phyloP scores from a whole-genome alignment of 139 green algal species.

The Ettlia oleoabundans region DNA sequence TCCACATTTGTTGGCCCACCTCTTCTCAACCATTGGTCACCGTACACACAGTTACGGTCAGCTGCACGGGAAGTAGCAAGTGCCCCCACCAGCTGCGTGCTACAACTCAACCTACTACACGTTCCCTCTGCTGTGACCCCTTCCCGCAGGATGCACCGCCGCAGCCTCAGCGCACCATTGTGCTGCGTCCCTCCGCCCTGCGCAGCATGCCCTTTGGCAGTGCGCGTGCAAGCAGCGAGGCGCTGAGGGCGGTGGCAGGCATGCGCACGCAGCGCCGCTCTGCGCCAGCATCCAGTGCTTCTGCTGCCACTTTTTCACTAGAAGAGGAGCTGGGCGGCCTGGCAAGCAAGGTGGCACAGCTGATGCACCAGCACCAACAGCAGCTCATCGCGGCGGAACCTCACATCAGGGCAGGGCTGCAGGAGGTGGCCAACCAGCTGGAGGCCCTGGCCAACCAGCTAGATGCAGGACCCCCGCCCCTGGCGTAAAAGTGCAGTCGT shows the following conservation, averaged over 20 bases:
- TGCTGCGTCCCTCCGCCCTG: neutral
- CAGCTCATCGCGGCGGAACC: neutral
- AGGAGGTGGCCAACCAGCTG: constrained; percentile 20
- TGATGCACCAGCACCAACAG: neutral
- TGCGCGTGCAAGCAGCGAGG: neutral
- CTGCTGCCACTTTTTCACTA: neutral
- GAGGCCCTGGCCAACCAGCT: neutral
- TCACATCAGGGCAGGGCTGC: neutral
- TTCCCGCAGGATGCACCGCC: neutral
- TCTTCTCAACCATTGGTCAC: too few species aligned
- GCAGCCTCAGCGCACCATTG: too few species aligned
- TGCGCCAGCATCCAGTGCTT: neutral
- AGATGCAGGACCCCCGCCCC: neutral
- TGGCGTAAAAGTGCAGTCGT: neutral
- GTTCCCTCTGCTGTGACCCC: neutral
- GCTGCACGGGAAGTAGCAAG: too few species aligned
- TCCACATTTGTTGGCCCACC: too few species aligned
- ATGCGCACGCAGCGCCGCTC: neutral
- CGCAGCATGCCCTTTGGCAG: neutral
- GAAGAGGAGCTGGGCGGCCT: neutral
- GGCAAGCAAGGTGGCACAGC: neutral
- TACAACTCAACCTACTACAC: neutral
- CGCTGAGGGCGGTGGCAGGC: neutral
- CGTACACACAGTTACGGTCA: too few species aligned
- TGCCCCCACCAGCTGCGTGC: neutral